A percentile compares a stretch with the other conserved stretches of the same genome.
Evolutionary conservation across 192 early-diverging fungal species (phyloP).

Genomic region (Pilaira anomala): DNA sequence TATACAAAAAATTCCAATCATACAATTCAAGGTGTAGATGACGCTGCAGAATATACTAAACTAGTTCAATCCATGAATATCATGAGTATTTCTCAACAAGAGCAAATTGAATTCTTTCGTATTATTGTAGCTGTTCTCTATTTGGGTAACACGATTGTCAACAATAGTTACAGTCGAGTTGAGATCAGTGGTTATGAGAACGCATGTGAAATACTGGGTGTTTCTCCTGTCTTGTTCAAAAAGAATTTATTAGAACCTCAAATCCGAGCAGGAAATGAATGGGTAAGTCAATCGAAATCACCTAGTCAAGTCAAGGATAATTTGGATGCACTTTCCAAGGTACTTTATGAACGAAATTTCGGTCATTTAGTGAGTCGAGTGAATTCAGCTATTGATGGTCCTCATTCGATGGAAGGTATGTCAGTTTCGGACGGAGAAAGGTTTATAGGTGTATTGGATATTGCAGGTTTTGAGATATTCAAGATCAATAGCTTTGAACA

Average conservation of each 20-base stretch:
- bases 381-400: slow-evolving; percentile 68
- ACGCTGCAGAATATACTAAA: slow-evolving; percentile 72
- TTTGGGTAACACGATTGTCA: slow-evolving; percentile 89
- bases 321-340: slow-evolving; percentile 86
- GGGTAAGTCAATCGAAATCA: slow-evolving; percentile 89
- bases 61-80: slow-evolving; percentile 82
- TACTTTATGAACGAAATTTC: slow-evolving; percentile 96
- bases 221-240: slow-evolving; percentile 81
- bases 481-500: slow-evolving; percentile 98
- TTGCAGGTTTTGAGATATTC: slow-evolving; percentile 99
- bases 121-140: slow-evolving; percentile 85
- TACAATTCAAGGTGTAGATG: slow-evolving; percentile 92
- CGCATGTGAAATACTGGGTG: slow-evolving; percentile 92
- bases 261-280: slow-evolving; percentile 93
- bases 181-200: slow-evolving; percentile 75
- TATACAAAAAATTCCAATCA: slow-evolving; percentile 84
- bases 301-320: slow-evolving; percentile 83
- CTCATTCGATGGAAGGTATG: slow-evolving; percentile 61
- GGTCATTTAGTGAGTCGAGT: slow-evolving; percentile 83
- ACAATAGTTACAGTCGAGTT: slow-evolving; percentile 65
- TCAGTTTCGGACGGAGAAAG: slow-evolving; percentile 19
- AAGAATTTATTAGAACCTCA: slow-evolving; percentile 82
- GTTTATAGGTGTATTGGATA: slow-evolving; percentile 98
- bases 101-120: slow-evolving; percentile 80
- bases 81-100: slow-evolving; percentile 75